A percentile compares a stretch with the other conserved stretches of the same genome.
Evolutionary conservation across 2,329 filamentous ascomycete genomes (phyloP).

Genomic region (Sporothrix variecibatus): DNA sequence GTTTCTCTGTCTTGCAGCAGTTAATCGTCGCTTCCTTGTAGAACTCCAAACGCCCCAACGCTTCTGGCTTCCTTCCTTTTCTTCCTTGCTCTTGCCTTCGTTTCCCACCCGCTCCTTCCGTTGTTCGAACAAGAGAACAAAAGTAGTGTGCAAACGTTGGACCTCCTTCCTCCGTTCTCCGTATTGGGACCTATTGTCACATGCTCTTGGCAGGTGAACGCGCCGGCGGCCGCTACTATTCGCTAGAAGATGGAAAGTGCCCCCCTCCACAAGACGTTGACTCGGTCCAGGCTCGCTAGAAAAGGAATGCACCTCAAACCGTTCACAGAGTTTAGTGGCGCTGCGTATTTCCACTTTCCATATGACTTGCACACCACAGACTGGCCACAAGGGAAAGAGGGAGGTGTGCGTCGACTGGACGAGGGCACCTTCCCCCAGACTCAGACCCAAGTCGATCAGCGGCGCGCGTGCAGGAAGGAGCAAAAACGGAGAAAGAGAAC

Average conservation of each 20-base stretch:
- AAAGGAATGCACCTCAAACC: background rate
- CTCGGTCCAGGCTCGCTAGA: no score
- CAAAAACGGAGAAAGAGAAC: background rate
- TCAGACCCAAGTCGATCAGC: background rate
- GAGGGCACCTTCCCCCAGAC: background rate
- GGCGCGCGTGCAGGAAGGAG: background rate
- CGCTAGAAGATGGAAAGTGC: background rate
- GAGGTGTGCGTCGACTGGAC: background rate
- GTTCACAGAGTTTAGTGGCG: background rate
- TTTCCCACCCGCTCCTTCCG: background rate
- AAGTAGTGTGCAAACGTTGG: no score
- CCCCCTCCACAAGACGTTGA: background rate
- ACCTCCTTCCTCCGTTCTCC: background rate
- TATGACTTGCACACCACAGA: background rate
- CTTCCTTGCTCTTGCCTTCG: background rate
- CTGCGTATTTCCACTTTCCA: background rate
- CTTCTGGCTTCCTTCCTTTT: background rate
- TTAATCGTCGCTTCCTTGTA: background rate
- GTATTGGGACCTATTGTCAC: background rate
- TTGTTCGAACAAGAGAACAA: background rate
- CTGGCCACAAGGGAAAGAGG: background rate
- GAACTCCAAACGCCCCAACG: slow-evolving; percentile 5
- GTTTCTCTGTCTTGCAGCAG: background rate
- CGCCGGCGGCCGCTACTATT: background rate
- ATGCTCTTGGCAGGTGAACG: slow-evolving; percentile 5